Conservation (phyloP, 371 early-diverging fungal species). For the Syncephalastrum sp. region DNA sequence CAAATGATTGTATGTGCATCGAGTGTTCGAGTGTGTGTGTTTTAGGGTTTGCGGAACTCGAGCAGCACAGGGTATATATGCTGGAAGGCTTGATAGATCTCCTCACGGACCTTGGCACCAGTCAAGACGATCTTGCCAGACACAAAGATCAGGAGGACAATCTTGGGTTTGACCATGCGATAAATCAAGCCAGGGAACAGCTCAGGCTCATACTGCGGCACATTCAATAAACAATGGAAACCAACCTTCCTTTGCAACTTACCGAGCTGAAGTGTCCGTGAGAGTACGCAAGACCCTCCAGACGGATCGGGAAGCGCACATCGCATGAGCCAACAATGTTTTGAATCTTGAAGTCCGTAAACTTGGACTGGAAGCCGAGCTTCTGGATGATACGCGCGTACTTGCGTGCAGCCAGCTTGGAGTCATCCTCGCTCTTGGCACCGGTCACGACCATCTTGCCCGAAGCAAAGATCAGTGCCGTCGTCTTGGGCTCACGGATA, state of each 20-base stretch:
- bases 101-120: slow-evolving; percentile 99
- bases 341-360: slow-evolving; percentile 99
- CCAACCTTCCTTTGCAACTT: slow-evolving; percentile 34
- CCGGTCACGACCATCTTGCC: slow-evolving; percentile 99
- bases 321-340: slow-evolving; percentile 99
- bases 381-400: slow-evolving; percentile 99
- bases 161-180: slow-evolving; percentile 99
- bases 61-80: slow-evolving; percentile 99
- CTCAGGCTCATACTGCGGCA: slow-evolving; percentile 97
- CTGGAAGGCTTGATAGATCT: slow-evolving; percentile 99
- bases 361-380: slow-evolving; percentile 98
- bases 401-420: slow-evolving; percentile 98
- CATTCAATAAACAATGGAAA: slow-evolving; percentile 2
- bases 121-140: slow-evolving; percentile 99
- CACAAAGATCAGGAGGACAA: slow-evolving; percentile 99
- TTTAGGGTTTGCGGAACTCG: slow-evolving; percentile 81
- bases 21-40: background rate
- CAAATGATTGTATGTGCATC: background rate
- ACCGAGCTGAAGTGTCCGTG: slow-evolving; percentile 98
- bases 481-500: slow-evolving; percentile 99
- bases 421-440: slow-evolving; percentile 96
- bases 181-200: slow-evolving; percentile 99
- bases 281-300: slow-evolving; percentile 98
- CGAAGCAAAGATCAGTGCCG: slow-evolving; percentile 99
- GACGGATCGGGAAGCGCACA: slow-evolving; percentile 99